phyloP scores from a whole-genome alignment of 495 filamentous ascomycete species.

The Neurospora cerealis region DNA sequence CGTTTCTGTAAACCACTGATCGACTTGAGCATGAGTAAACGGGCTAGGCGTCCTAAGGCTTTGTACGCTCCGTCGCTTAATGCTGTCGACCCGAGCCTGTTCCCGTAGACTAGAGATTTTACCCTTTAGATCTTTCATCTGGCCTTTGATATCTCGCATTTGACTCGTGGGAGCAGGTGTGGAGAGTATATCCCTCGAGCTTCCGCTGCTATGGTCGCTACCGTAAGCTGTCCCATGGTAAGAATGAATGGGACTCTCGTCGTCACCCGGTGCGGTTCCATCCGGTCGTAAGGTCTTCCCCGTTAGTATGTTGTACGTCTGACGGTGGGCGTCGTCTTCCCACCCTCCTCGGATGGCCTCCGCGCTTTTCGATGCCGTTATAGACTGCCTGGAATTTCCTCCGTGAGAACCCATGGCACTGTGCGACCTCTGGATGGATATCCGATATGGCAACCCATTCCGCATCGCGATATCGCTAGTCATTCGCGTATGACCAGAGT shows the following conservation, averaged over 20 bases:
- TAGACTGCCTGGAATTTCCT: constrained; percentile 33
- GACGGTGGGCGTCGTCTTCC: constrained; percentile 10
- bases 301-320: constrained; percentile 7
- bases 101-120: constrained; percentile 79
- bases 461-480: constrained; percentile 36
- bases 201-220: constrained; percentile 9
- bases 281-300: background rate
- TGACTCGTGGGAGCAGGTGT: constrained; percentile 53
- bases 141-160: constrained; percentile 75
- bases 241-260: constrained; percentile 4
- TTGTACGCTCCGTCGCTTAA: constrained; percentile 75
- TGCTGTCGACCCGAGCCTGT: constrained; percentile 69
- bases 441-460: constrained; percentile 23
- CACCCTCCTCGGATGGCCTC: constrained; percentile 22
- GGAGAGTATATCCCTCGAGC: constrained; percentile 26
- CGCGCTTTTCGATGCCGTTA: constrained; percentile 26
- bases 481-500: constrained; percentile 29
- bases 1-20: constrained; percentile 59
- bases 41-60: constrained; percentile 78
- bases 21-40: constrained; percentile 59
- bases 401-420: constrained; percentile 40
- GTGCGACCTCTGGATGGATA: constrained; percentile 30
- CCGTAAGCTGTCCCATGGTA: background rate
- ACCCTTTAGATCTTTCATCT: constrained; percentile 90
- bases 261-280: constrained; percentile 4